phyloP scores from a whole-genome alignment of 192 early-diverging fungal species.

The Coemansia sp. region DNA sequence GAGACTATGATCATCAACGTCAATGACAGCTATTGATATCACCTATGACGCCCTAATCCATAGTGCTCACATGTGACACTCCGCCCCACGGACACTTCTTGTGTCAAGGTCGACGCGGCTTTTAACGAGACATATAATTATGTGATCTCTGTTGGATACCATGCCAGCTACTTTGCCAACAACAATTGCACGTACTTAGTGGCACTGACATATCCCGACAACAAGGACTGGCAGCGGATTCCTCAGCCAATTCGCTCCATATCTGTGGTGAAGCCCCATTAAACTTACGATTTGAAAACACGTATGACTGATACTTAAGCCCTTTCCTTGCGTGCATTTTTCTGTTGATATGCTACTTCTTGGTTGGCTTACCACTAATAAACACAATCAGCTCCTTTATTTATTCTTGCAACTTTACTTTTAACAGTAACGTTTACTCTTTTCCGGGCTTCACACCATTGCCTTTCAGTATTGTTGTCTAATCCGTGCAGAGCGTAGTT shows the following conservation, averaged over 20 bases:
- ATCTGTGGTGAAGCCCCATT: neutral
- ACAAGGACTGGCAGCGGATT: neutral
- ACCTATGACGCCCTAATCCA: too few species aligned
- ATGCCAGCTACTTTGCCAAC: neutral
- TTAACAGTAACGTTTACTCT: too few species aligned
- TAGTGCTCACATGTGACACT: too few species aligned
- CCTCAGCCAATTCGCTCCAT: neutral
- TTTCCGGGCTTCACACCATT: too few species aligned
- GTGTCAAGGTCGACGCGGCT: neutral
- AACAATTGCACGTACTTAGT: neutral
- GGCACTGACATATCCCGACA: neutral
- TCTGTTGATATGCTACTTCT: neutral
- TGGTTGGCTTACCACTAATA: neutral
- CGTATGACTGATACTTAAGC: neutral
- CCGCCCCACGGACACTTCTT: too few species aligned
- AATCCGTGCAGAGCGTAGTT: too few species aligned
- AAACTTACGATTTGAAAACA: neutral
- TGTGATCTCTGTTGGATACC: neutral
- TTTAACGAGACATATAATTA: neutral
- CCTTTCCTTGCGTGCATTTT: too few species aligned
- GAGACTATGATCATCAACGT: too few species aligned
- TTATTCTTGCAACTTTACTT: too few species aligned
- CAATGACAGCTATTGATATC: too few species aligned
- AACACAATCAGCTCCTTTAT: neutral
- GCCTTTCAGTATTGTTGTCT: too few species aligned